Base-by-base conservation (phyloP, 169 alveolate genomes). In the Plasmodium vivax region DNA sequence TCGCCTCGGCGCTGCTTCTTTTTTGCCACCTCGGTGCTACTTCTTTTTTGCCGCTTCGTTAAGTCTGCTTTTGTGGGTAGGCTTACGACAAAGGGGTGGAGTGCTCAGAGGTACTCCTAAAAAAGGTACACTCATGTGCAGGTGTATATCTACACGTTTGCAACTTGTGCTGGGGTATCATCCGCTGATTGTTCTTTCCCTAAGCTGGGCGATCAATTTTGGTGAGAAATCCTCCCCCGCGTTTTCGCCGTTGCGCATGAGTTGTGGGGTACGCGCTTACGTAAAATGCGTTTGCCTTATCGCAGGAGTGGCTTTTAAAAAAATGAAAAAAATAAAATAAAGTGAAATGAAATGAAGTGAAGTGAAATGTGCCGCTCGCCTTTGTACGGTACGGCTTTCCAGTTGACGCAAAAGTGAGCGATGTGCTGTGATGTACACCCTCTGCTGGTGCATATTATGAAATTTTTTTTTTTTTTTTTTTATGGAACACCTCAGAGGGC, bases 101-200 rank as follows among this genome's bases (percentile, higher is more conserved):
- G 23, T 51, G 19, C 23, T 23, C 23, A 51, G 62, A 51, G 23
- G 14, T 51, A 51, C 62, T 12, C 62, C 62, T 51, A 14, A 82
- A 19, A 8, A 32, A 82, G 23, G 72, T 56, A 56, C 72, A 80
- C 56, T 41, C 32, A 81, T 82, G 74, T 36, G 30, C 34, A 36
- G 54, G 62, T 82, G 62, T 82, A 82, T 82, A 82, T 82, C 0
- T 47, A 82, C 54, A 51, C 74, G 62, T 36, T 23, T 8, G 56
- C 38, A 36, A 10, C 62, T 51, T 51, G 23, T 51, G 23, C 0
- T 51, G 14, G 62, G 23, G 23, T 51, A 51, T 12, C 62, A 51
- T 51, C 62, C 23, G 62, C 4, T 51, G 23, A 14, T 51, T 51
- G 23, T 14, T 51, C 23, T 14, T 51, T 51, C 23, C 62, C 23